Conservation (phyloP, 164 flowering plant genomes). For the Chloranthus sessilifolius region DNA sequence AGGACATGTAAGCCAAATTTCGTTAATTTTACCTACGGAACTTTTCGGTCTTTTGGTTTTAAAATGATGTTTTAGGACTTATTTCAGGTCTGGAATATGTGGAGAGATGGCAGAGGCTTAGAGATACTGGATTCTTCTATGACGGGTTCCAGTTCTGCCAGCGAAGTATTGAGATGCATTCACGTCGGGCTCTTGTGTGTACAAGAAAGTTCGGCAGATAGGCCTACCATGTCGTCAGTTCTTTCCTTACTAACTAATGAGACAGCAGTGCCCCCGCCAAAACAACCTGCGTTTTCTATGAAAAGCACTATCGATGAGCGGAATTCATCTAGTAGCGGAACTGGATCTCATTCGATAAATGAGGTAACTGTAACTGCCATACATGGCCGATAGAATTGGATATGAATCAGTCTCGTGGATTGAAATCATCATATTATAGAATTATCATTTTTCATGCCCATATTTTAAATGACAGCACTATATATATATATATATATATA, state of each 20-base stretch:
- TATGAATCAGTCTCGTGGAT: no score
- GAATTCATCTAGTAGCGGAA: background rate
- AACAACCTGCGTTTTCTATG: slow-evolving; percentile 14
- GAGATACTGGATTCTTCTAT: slow-evolving; percentile 18
- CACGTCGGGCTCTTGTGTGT: slow-evolving; percentile 32
- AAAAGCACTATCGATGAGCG: background rate
- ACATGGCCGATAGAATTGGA: background rate
- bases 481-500: no score
- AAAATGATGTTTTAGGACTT: background rate
- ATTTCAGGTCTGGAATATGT: slow-evolving; percentile 26
- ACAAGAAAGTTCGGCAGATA: slow-evolving; percentile 15
- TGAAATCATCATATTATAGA: no score
- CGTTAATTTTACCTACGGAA: background rate
- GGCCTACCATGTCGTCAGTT: slow-evolving; percentile 19
- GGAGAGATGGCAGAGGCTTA: slow-evolving; percentile 21
- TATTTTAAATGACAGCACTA: no score
- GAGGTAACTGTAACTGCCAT: background rate
- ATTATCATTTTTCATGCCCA: no score
- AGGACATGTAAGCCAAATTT: slow-evolving; percentile 11
- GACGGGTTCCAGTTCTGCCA: slow-evolving; percentile 1
- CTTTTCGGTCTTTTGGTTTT: background rate
- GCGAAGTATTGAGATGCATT: slow-evolving; percentile 24
- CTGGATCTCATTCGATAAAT: background rate
- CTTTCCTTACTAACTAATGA: slow-evolving; percentile 16
- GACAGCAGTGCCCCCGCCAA: slow-evolving; percentile 7